These are phyloP conservation scores for Leccinum disarticulatum DNA, from an alignment of 768 basidiomycete genomes.

Conservation along the genomic window DNA sequence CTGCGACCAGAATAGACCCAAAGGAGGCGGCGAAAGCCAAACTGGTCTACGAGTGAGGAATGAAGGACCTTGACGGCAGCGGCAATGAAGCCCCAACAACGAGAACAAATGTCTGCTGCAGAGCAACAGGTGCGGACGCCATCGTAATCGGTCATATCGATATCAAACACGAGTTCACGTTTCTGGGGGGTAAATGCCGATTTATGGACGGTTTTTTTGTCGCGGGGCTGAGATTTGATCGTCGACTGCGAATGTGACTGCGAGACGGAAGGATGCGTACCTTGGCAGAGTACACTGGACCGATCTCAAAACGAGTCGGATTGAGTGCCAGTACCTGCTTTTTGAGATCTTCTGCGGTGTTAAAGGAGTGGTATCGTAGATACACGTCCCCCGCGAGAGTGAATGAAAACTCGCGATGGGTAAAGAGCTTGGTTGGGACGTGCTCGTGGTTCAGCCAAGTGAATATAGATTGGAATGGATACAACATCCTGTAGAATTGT, in stretches of 20 bases:
- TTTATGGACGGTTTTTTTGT: slow-evolving; percentile 81
- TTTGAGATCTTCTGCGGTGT: slow-evolving; percentile 83
- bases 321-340: slow-evolving; percentile 82
- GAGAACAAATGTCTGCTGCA: slow-evolving; percentile 84
- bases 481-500: slow-evolving; percentile 85
- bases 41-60: slow-evolving; percentile 75
- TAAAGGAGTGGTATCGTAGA: slow-evolving; percentile 92
- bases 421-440: slow-evolving; percentile 75
- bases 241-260: slow-evolving; percentile 3
- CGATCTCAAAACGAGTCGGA: slow-evolving; percentile 95
- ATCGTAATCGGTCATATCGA: slow-evolving; percentile 99
- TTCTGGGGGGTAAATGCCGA: slow-evolving; percentile 66
- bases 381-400: slow-evolving; percentile 90
- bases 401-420: slow-evolving; percentile 94
- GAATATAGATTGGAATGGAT: slow-evolving; percentile 93
- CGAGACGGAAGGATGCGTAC: slow-evolving; percentile 47
- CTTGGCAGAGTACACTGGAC: slow-evolving; percentile 85
- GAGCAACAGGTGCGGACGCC: slow-evolving; percentile 92
- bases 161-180: slow-evolving; percentile 97
- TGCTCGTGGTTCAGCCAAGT: slow-evolving; percentile 95
- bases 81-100: slow-evolving; percentile 95
- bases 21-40: slow-evolving; percentile 85
- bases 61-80: slow-evolving; percentile 90
- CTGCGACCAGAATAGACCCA: slow-evolving; percentile 99
- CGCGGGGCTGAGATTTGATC: slow-evolving; percentile 62